Evolutionary conservation across 352 stramenopile genomes (phyloP), one percentile per base, ranked within the genome.

Genomic region (Globisporangium uncinulatum): DNA sequence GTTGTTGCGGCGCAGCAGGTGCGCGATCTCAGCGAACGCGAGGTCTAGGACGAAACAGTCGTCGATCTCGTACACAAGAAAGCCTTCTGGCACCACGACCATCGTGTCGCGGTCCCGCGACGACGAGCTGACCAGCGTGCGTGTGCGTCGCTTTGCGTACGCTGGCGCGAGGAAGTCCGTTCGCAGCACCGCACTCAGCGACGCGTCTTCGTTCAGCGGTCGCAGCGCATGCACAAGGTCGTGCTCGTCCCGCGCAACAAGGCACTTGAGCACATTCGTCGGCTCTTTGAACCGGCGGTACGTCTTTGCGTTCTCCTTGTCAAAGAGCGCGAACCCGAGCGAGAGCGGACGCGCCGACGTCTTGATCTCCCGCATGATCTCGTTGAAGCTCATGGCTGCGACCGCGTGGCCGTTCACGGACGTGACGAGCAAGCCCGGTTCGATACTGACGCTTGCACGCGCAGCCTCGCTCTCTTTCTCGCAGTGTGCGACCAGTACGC

Each of bases 11-110:
- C 70, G 71, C 7, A 92, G 52, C 36, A 86, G 63, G 29, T 85
- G 72, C 5, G 74, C 63, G 44, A 90, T 86, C 43, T 92, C 79
- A 7, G 66, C 72, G 51, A 89, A 87, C 15, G 78, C 54, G 21
- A 88, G 45, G 17, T 77, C 67, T 0, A 75, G 45, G 2, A 89
- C 79, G 48, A 72, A 70, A 54, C 66, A 80, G 39, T 81, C 61
- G 41, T 89, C 79, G 24, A 92, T 84, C 55, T 89, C 69, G 57
- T 83, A 77, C 4, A 92, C 59, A 19, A 88, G 41, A 32, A 74
- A 89, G 8, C 79, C 82, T 47, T 80, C 69, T 2, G 79, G 79
- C 20, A 88, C 65, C 0, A 73, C 43, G 5, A 84, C 57, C 49
- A 56, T 60, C 20, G 73, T 62, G 17, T 41, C 42, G 13, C 17